Evolutionary conservation across 2,329 filamentous ascomycete genomes (phyloP), one percentile per base, ranked within the genome.

Genomic region (Fusarium longipes): DNA sequence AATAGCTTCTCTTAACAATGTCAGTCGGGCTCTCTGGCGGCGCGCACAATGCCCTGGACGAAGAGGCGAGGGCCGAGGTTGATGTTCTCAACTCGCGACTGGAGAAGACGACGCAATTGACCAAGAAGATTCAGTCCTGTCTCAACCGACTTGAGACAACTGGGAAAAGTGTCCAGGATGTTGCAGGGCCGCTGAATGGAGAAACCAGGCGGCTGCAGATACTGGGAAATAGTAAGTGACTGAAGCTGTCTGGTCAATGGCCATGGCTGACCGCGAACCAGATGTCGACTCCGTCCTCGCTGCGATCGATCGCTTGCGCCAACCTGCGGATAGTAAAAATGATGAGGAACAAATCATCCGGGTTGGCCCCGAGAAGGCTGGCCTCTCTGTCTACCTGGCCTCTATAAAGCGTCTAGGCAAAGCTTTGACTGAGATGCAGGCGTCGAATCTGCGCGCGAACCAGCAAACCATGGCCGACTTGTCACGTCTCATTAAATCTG

Each of bases 61-160:
- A 91, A 75, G 88, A 91, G 78, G 87, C 88, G 42, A 83, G 87
- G 57, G 89, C 89, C 43, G 89, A 91, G 77, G 89, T 91, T 54
- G 89, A 91, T 69, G 89, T 91, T 29, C 82, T 91, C 45, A 90
- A 89, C 71, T 91, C 88, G 53, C 84, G 89, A 36, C 88, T 98
- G 65, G 93, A 96, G 73, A 98, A 97, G 85, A 96, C 96, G 71
- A 91, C 93, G 62, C 89, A 93, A 75, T 86, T 98, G 77, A 97
- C 93, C 30, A 97, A 96, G 82, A 97, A 97, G 83, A 97, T 99
- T 56, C 92, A 97, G 79, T 91, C 92, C 27, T 97, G 93, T 50
- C 85, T 97, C 70, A 87, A 89, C 35, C 87, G 94, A 56, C 84
- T 99, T 32, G 93, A 98, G 73, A 88, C 90, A 35, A 96, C 93